Evolutionary conservation across 2,329 filamentous ascomycete genomes (phyloP), one percentile per base, ranked within the genome.

Genomic region (Calycina herbarum): DNA sequence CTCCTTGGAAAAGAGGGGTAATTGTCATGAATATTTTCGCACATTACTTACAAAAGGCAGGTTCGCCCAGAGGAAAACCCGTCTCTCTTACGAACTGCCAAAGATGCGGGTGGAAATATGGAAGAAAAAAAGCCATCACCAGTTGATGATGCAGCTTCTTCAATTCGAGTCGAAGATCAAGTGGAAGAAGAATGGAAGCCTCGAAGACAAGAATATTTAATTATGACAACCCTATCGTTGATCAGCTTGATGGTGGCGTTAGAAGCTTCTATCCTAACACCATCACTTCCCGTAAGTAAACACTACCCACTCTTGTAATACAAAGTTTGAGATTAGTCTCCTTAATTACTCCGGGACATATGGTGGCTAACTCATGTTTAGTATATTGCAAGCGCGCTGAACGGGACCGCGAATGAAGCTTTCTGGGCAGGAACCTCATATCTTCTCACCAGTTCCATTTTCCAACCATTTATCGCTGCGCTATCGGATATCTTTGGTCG

Each of bases 341-440:
- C 17, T 48, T 48, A 5, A 48, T n/a, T 48, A 48, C 17, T 20
- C 42, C 15, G 20, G 42, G 10, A n/a, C 24, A 24, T 5, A 20
- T n/a, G 17, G 42, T 20, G 6, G 6, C 42, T 48, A 24, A 48
- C 17, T 20, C 17, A 24, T n/a, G 17, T 48, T 24, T 20, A 48
- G 17, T 48, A 31, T 20, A 58, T 63, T 31, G 40, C 60, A 15
- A 35, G 60, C 8, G 57, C 63, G 20, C 77, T 86, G 5, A 71
- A 78, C 38, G 83, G 83, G 57, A 81, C 79, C 0, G 83, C 82
- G 2, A 80, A 85, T 42, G 79, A 89, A 75, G 85, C 86, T 0
- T 90, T 90, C 72, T 91, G 88, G 89, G 83, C 86, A 15, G 89
- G 88, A 5, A 90, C 88, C 3, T 86, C 85, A 24, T 91, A 89